Base-by-base conservation (phyloP, 441 rosid species). In the Pelargonium cotyledonis region DNA sequence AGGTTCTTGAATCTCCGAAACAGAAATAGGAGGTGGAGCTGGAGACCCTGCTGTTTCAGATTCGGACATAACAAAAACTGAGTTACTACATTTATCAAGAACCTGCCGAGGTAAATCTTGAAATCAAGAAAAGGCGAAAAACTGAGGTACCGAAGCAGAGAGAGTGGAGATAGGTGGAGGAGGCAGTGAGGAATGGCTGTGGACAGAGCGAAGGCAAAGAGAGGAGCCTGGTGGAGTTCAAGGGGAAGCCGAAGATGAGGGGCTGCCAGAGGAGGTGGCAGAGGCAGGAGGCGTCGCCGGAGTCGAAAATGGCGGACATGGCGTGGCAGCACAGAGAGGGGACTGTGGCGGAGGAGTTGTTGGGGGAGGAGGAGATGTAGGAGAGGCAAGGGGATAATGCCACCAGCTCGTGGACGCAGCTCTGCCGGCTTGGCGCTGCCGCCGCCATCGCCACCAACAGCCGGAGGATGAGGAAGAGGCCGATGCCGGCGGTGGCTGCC, bases 331-430 rank as follows among this genome's bases (percentile, higher is more conserved):
- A 92, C 65, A 72, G 74, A 19, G 83, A 66, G 68, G 82, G 51
- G 62, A 70, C 80, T 1, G 71, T 51, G 65, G 71, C 74, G 5
- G 86, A 77, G 4, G 76, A 12, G 78, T 83, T 80, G 83, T 89
- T 89, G 0, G 92, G 96, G 65, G 83, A 80, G 63, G 74, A 68
- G 0, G 92, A 84, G 72, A 87, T 85, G 82, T 82, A 87, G 31
- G 87, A 76, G 46, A 89, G 85, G 78, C 97, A 92, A 11, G 95
- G 88, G 21, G 97, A 89, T 74, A 92, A 80, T 63, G 84, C 82
- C 58, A 89, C 85, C 61, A 92, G 85, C 76, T 81, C 80, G 11
- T 76, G 72, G 67, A 79, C 71, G 77, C 96, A 92, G 4, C 80
- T 77, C 55, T 49, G 55, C n/a, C n/a, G 55, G 55, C 5, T 49